Conservation (phyloP, 768 basidiomycete genomes). For the Lentinula detonsa region DNA sequence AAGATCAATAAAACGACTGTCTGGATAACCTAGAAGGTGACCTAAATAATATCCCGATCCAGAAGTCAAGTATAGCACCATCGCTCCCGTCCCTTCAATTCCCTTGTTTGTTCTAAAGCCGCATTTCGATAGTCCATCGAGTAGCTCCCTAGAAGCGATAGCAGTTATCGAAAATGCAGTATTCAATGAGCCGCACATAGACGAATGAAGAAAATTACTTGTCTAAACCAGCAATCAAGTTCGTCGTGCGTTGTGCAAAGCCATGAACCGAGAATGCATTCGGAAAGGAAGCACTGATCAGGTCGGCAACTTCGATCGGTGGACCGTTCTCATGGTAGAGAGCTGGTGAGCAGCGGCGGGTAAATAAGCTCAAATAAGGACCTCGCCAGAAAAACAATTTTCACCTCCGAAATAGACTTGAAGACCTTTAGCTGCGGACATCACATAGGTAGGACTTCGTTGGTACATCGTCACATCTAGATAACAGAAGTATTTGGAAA, state of each 20-base stretch:
- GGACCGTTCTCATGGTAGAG: conserved; percentile 40
- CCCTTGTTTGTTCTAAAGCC: conserved; percentile 56
- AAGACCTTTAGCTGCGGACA: conserved; percentile 32
- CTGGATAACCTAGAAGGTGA: conserved; percentile 12
- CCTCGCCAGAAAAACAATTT: too few relatives aligned
- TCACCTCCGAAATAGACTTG: conserved; percentile 20
- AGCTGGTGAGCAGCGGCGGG: conserved; percentile 10
- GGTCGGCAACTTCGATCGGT: conserved; percentile 48
- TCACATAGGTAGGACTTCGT: conserved; percentile 44
- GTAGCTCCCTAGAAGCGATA: conserved; percentile 29
- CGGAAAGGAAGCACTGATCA: conserved; percentile 44
- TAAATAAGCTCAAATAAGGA: too few relatives aligned
- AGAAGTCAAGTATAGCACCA: conserved; percentile 38
- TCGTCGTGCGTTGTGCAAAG: conserved; percentile 25
- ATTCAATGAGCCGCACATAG: not conserved
- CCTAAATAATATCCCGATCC: conserved; percentile 69
- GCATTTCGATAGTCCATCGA: conserved; percentile 47
- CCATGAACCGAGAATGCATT: conserved; percentile 25
- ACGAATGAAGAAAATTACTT: conserved; percentile 24
- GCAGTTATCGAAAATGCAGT: not conserved
- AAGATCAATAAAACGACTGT: not conserved
- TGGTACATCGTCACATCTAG: conserved; percentile 57
- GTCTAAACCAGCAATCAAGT: conserved; percentile 48
- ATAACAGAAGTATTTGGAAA: not conserved
- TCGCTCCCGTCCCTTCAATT: conserved; percentile 43